phyloP scores from a whole-genome alignment of 768 basidiomycete genomes.

The Crepidotus variabilis region DNA sequence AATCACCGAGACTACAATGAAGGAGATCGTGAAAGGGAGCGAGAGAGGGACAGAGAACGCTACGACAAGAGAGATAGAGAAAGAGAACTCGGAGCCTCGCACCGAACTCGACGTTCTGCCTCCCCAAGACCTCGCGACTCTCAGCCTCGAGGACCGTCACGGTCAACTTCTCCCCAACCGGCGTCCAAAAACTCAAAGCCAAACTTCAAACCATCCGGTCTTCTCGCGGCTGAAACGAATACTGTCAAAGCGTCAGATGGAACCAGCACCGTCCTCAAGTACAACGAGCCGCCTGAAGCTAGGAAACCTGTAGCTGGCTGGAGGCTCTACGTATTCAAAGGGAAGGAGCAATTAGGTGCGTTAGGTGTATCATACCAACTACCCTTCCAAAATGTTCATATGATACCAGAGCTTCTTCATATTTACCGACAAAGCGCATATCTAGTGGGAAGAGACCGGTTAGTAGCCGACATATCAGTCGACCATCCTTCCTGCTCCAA shows the following conservation, averaged over 20 bases:
- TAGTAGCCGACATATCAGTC: constrained; percentile 82
- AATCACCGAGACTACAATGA: constrained; percentile 18
- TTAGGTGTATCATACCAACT: constrained; percentile 8
- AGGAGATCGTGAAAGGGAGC: constrained; percentile 36
- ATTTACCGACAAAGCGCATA: constrained; percentile 95
- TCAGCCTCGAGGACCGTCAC: constrained; percentile 33
- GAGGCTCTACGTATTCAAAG: constrained; percentile 98
- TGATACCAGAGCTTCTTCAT: constrained; percentile 75
- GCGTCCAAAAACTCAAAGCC: constrained; percentile 65
- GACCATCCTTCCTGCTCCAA: constrained; percentile 98
- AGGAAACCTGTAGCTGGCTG: constrained; percentile 86
- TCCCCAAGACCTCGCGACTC: constrained; percentile 51
- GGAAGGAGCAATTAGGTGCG: constrained; percentile 86
- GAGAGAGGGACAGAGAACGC: constrained; percentile 40
- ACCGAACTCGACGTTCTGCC: constrained; percentile 47
- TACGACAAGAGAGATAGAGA: constrained; percentile 30
- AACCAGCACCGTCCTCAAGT: constrained; percentile 84
- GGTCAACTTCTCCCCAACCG: constrained; percentile 37
- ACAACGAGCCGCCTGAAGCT: constrained; percentile 98
- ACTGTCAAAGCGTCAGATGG: constrained; percentile 75
- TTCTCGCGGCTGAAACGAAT: constrained; percentile 95
- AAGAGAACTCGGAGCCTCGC: constrained; percentile 27
- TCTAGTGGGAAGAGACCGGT: constrained; percentile 84
- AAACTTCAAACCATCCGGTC: constrained; percentile 84
- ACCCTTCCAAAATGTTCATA: neutral